These are phyloP conservation scores for Paraglomus brasilianum DNA, from an alignment of 192 early-diverging fungal species.

Conservation along the genomic window DNA sequence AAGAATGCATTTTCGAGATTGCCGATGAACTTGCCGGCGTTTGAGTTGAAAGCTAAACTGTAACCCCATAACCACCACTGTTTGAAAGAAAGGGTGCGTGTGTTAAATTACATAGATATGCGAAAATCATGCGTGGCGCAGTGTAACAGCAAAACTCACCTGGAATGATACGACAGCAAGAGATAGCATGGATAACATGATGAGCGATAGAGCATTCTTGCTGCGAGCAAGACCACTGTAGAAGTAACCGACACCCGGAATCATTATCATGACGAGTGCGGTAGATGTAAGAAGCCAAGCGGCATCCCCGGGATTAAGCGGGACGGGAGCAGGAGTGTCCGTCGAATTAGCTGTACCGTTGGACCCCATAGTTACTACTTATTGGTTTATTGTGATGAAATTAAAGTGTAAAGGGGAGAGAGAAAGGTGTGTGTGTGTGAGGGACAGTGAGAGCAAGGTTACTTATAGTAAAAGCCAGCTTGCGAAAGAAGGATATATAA, in stretches of 20 bases:
- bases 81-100: not conserved
- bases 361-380: no score
- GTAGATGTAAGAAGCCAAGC: conserved; percentile 69
- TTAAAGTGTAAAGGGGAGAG: no score
- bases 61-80: conserved; percentile 92
- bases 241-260: conserved; percentile 92
- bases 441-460: no score
- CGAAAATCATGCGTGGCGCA: not conserved
- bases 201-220: conserved; percentile 90
- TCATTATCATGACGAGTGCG: conserved; percentile 91
- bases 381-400: no score
- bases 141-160: conserved; percentile 34
- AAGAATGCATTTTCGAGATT: conserved; percentile 77
- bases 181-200: conserved; percentile 79
- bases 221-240: conserved; percentile 92
- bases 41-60: conserved; percentile 75
- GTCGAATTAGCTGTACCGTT: no score
- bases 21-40: conserved; percentile 76
- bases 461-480: no score
- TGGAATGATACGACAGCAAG: conserved; percentile 86
- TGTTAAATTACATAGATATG: not conserved
- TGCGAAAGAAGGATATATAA: no score
- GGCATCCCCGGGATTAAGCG: conserved; percentile 51
- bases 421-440: no score
- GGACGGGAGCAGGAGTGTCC: no score